A percentile compares a stretch with the other conserved stretches of the same genome.
Evolutionary conservation across 805 yeast genomes (phyloP).

Genomic region (Candida nitratophila): DNA sequence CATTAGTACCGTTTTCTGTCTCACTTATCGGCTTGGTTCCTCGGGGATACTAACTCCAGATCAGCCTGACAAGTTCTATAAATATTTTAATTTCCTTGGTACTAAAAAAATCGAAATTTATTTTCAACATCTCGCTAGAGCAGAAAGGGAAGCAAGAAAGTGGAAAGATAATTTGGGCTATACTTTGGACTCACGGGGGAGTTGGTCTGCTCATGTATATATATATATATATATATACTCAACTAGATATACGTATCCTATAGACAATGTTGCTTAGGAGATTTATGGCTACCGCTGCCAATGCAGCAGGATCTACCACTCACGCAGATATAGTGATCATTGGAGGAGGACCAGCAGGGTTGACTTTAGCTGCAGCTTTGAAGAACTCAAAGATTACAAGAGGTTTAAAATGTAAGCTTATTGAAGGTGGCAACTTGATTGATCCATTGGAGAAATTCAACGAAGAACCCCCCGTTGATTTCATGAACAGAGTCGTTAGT

Average conservation of each 20-base stretch:
- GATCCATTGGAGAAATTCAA: conserved; percentile 42
- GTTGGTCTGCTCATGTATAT: too few species aligned
- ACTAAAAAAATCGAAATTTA: not conserved
- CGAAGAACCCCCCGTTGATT: conserved; percentile 37
- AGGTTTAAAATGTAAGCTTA: conserved; percentile 53
- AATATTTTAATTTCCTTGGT: too few species aligned
- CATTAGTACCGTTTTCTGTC: not conserved
- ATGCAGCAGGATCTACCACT: conserved; percentile 2
- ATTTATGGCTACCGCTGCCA: conserved; percentile 18
- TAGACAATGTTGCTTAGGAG: conserved; percentile 17
- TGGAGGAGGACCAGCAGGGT: conserved; percentile 98
- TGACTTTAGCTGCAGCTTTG: conserved; percentile 77
- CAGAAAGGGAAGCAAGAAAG: too few species aligned
- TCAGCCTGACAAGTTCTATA: too few species aligned
- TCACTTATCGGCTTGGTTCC: too few species aligned
- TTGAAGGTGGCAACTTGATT: conserved; percentile 63
- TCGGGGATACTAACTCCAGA: too few species aligned
- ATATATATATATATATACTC: too few species aligned
- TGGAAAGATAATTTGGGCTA: too few species aligned
- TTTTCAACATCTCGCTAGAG: not conserved
- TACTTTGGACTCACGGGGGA: not conserved
- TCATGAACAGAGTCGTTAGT: conserved; percentile 77
- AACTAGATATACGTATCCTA: too few species aligned
- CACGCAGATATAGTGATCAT: conserved; percentile 71
- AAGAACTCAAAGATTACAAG: conserved; percentile 59